phyloP scores from a whole-genome alignment of 176 grass and related monocot species.

The Carex scoparia region DNA sequence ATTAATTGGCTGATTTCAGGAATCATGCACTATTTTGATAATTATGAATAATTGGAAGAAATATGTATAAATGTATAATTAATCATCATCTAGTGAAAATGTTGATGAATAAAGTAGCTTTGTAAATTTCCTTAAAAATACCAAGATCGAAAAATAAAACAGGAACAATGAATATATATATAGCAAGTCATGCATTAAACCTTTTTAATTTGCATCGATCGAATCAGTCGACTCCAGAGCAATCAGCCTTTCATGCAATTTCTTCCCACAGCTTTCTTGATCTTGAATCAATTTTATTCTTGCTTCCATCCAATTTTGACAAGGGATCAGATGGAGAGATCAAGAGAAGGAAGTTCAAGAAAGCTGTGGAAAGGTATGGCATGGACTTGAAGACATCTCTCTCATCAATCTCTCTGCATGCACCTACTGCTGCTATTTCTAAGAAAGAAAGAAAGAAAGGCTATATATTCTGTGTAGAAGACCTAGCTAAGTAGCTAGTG shows the following conservation, averaged over 20 bases:
- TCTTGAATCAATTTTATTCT: conserved; percentile 27
- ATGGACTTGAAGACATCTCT: conserved; percentile 38
- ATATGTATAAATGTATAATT: not conserved
- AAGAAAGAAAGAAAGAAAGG: not conserved
- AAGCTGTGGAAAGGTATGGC: conserved; percentile 99
- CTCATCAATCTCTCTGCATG: conserved; percentile 5
- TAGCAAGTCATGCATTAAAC: not conserved
- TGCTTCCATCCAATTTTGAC: not conserved
- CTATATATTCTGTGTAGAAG: not conserved
- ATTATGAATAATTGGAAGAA: not conserved
- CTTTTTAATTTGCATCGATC: not conserved
- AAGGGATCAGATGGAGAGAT: not conserved
- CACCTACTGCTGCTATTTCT: not conserved
- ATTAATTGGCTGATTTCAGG: not conserved
- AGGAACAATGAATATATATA: not conserved
- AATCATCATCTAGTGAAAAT: not conserved
- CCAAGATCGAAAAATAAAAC: not conserved
- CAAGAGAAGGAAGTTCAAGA: conserved; percentile 87
- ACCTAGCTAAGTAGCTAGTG: not conserved
- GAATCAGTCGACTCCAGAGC: not conserved
- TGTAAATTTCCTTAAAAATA: not conserved
- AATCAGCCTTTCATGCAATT: conserved; percentile 56
- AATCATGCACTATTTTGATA: not conserved
- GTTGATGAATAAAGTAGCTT: not conserved
- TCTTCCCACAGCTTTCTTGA: conserved; percentile 99